Conservation (phyloP, 2,329 filamentous ascomycete species). For the Ophiostoma quercus region DNA sequence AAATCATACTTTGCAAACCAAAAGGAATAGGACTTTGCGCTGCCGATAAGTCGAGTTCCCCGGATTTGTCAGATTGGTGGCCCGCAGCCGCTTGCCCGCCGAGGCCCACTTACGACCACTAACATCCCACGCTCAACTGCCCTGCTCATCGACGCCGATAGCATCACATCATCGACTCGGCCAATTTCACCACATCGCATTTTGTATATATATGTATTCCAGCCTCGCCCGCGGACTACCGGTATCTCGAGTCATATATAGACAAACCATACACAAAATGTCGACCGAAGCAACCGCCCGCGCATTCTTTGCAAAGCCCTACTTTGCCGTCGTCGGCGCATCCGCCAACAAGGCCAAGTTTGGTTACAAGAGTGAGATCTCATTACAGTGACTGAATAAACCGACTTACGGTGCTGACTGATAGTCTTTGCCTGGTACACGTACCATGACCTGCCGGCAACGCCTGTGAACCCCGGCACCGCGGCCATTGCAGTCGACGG, state of each 20-base stretch:
- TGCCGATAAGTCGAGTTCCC: background rate
- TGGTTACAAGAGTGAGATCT: conserved; percentile 69
- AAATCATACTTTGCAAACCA: background rate
- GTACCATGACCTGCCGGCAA: conserved; percentile 66
- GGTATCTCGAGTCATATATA: background rate
- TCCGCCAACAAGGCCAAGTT: conserved; percentile 80
- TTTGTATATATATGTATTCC: background rate
- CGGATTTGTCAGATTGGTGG: conserved; percentile 16
- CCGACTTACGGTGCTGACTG: background rate
- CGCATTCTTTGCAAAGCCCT: conserved; percentile 71
- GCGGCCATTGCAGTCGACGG: conserved; percentile 57
- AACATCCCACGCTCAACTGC: background rate
- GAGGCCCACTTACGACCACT: conserved; percentile 14
- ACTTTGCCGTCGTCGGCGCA: conserved; percentile 85
- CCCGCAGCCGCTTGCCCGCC: conserved; percentile 14
- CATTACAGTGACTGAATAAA: background rate
- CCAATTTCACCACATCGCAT: background rate
- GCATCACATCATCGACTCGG: background rate
- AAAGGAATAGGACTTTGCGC: background rate
- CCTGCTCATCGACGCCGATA: background rate
- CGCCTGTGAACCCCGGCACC: conserved; percentile 73
- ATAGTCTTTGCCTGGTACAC: conserved; percentile 89
- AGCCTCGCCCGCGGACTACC: background rate
- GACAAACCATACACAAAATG: conserved; percentile 4
- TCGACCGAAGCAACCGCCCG: conserved; percentile 66